phyloP scores from a whole-genome alignment of 352 stramenopile species.

The Phytophthora lateralis region DNA sequence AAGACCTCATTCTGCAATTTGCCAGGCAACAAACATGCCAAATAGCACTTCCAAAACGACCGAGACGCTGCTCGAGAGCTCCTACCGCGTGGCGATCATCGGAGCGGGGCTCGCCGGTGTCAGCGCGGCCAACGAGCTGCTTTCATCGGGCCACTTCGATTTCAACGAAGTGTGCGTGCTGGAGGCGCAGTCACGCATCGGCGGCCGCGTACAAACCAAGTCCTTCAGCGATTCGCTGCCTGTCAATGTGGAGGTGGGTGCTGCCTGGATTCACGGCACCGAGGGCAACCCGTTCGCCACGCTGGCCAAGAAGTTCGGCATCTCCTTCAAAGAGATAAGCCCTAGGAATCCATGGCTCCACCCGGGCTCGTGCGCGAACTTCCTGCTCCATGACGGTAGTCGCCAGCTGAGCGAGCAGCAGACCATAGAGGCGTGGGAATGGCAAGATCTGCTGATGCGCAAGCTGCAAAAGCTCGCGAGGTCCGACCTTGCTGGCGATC shows the following conservation, averaged over 20 bases:
- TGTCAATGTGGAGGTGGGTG: conserved; percentile 60
- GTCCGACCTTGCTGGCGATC: conserved; percentile 9
- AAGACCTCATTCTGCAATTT: conserved; percentile 35
- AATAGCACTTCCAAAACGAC: conserved; percentile 15
- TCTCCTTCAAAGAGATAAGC: conserved; percentile 63
- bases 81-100: conserved; percentile 53
- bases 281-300: conserved; percentile 49
- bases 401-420: conserved; percentile 39
- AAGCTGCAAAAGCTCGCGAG: conserved; percentile 50
- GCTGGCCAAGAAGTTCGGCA: conserved; percentile 44
- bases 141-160: conserved; percentile 39
- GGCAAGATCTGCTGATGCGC: conserved; percentile 50
- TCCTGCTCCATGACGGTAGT: conserved; percentile 45
- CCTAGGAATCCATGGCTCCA: conserved; percentile 65
- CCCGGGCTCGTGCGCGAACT: conserved; percentile 55
- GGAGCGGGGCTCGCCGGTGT: conserved; percentile 59
- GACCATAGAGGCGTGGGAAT: conserved; percentile 46
- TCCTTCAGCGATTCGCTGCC: conserved; percentile 49
- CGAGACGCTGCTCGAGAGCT: conserved; percentile 15
- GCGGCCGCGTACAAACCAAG: conserved; percentile 58
- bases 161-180: conserved; percentile 49
- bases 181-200: conserved; percentile 53
- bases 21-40: conserved; percentile 26
- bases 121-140: conserved; percentile 48
- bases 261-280: conserved; percentile 68